These are phyloP conservation scores for Ustulina deusta DNA, from an alignment of 2,329 filamentous ascomycete species.

Conservation along the genomic window DNA sequence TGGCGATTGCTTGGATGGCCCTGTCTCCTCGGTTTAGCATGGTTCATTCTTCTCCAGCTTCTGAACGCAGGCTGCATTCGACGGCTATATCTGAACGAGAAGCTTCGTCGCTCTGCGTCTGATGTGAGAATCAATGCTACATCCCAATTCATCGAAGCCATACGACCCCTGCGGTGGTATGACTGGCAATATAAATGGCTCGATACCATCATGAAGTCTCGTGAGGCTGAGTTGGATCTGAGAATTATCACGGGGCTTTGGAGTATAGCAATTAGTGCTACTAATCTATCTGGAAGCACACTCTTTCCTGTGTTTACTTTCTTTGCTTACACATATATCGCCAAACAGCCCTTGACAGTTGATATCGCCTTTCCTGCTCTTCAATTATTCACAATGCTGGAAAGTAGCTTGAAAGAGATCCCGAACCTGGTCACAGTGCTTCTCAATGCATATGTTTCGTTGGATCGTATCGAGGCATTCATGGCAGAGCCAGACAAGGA, in stretches of 20 bases:
- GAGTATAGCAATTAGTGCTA: conserved; percentile 71
- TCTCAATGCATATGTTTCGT: conserved; percentile 84
- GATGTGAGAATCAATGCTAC: conserved; percentile 84
- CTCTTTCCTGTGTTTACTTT: conserved; percentile 85
- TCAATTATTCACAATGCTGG: conserved; percentile 81
- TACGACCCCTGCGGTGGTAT: conserved; percentile 84
- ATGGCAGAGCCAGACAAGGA: conserved; percentile 87
- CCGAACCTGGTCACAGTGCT: conserved; percentile 80
- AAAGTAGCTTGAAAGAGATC: conserved; percentile 77
- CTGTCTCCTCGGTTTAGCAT: conserved; percentile 78
- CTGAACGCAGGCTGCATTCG: conserved; percentile 77
- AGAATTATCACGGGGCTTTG: conserved; percentile 74
- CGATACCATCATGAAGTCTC: conserved; percentile 73
- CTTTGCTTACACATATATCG: conserved; percentile 80
- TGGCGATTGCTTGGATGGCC: conserved; percentile 85
- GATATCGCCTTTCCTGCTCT: conserved; percentile 90
- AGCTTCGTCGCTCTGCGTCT: conserved; percentile 76
- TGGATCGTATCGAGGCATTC: conserved; percentile 84
- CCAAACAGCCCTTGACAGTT: conserved; percentile 75
- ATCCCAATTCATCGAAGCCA: conserved; percentile 87
- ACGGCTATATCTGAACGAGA: conserved; percentile 75
- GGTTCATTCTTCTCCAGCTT: conserved; percentile 75
- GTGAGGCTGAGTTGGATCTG: conserved; percentile 74
- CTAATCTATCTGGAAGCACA: conserved; percentile 78
- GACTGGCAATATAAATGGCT: conserved; percentile 85